Conservation (phyloP, 208 protist genomes). For the Trichomonas vaginalis region DNA sequence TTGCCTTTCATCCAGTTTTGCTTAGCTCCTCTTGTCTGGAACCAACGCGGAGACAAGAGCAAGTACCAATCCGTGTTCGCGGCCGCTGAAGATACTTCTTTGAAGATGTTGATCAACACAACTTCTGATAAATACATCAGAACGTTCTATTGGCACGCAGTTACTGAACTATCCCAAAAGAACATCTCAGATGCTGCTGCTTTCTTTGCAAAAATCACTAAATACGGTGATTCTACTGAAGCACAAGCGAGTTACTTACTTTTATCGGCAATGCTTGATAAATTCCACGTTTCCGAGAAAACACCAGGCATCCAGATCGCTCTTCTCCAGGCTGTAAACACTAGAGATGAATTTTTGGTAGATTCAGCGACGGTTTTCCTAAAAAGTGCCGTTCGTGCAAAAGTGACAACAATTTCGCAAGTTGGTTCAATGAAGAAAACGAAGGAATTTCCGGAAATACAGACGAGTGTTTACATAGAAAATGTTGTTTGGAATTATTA, state of each 20-base stretch:
- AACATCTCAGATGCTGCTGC: not conserved
- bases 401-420: not conserved
- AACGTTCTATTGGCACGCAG: not conserved
- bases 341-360: not conserved
- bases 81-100: not conserved
- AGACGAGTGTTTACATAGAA: not conserved
- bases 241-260: not conserved
- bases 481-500: not conserved
- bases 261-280: not conserved
- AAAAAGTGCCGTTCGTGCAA: not conserved
- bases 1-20: not conserved
- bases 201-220: not conserved
- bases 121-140: not conserved
- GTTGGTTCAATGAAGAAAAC: not conserved
- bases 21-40: not conserved
- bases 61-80: not conserved
- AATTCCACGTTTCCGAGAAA: not conserved
- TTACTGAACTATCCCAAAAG: not conserved
- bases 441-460: not conserved
- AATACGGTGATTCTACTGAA: not conserved
- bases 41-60: not conserved
- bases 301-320: not conserved
- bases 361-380: not conserved
- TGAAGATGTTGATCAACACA: not conserved
- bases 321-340: not conserved